These are phyloP conservation scores for Exutisphaerella laricina DNA, from an alignment of 2,329 filamentous ascomycete genomes.

Conservation along the genomic window DNA sequence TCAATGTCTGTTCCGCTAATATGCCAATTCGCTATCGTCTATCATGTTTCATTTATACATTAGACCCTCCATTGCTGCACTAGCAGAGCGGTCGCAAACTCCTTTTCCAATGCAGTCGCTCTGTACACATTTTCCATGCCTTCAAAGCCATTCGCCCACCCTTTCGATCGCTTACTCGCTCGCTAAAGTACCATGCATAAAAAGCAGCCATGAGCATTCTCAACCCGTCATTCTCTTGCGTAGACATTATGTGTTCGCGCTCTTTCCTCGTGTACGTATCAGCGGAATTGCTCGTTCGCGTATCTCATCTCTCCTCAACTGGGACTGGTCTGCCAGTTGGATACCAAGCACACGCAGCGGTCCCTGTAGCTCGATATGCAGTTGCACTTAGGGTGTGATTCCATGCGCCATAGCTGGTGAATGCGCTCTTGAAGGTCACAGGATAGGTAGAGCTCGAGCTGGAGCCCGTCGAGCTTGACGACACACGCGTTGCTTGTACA, in stretches of 20 bases:
- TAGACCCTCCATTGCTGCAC: constrained; percentile 22
- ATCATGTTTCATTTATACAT: constrained; percentile 10
- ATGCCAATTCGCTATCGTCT: no score
- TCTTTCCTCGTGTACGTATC: background rate
- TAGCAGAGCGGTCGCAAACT: constrained; percentile 20
- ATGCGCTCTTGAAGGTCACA: background rate
- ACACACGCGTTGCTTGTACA: constrained; percentile 3
- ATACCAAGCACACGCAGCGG: background rate
- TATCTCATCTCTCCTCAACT: background rate
- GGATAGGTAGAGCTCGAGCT: background rate
- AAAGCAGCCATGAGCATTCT: background rate
- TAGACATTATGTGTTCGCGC: background rate
- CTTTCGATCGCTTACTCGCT: background rate
- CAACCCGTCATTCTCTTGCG: background rate
- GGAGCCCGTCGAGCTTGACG: background rate
- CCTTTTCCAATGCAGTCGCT: constrained; percentile 8
- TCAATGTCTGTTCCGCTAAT: no score
- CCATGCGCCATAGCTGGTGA: background rate
- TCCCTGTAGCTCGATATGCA: background rate
- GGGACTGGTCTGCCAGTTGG: background rate
- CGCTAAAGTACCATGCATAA: constrained; percentile 8
- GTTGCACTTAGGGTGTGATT: constrained; percentile 1
- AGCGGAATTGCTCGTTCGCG: background rate
- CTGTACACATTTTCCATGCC: background rate
- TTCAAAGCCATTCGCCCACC: background rate